Evolutionary conservation across 2,329 filamentous ascomycete genomes (phyloP), one percentile per base, ranked within the genome.

Genomic region (Epichloe amarillans): DNA sequence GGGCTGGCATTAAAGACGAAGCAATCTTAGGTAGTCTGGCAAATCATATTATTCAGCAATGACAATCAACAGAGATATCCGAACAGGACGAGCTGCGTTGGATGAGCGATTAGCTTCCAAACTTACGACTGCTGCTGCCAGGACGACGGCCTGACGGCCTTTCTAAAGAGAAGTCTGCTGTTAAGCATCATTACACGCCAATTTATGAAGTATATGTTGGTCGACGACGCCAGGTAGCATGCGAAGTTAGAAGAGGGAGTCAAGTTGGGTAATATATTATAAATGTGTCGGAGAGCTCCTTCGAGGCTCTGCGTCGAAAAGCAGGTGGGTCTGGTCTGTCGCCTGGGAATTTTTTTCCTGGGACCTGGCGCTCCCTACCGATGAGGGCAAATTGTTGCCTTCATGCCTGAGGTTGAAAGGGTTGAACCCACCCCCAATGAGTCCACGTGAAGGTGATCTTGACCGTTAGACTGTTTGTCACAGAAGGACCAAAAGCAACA

Each of bases 91-190:
- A 23, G 39, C 30, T 26, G 38, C 7, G 21, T 14, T 30, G 5
- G 21, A 36, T 35, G 15, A 12, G 12, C 15, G 3, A 19, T 41
- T 14, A 43, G 35, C 35, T 23, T 39, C 10, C 10, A 21, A 50
- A 68, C 73, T 65, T 69, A 80, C 77, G 70, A 71, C 55, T 74
- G 72, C 59, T 69, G 70, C 60, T 70, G 74, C 66, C 80, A 75
- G 54, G 62, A 53, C 47, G 73, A 74, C 62, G 79, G 77, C 63
- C 77, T 76, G 62, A 72, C 72, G 63, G 73, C 70, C 60, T 72
- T 70, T 66, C 77, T 73, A 58, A 76, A 72, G 74, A 81, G 74
- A 74, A 80, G 73, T 65, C 77, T 76, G 64, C 72, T 76, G 57
- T 77, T 70, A 64, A 83, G 68, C 80, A 83, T 83, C 54, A 60